Conservation (phyloP, 2,329 filamentous ascomycete genomes). For the Camillea tinctor region DNA sequence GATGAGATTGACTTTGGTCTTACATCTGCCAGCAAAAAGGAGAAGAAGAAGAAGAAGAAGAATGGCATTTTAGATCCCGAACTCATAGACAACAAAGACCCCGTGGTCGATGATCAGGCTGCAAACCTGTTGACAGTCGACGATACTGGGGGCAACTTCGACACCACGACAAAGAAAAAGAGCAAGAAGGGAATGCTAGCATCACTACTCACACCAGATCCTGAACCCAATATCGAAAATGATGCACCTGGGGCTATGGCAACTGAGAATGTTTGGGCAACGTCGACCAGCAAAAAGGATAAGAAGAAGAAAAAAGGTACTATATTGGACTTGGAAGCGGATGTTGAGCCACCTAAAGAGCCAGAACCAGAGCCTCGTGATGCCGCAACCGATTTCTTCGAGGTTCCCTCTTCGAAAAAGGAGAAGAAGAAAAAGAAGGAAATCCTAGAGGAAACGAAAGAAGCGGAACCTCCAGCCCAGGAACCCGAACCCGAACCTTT, state of each 20-base stretch:
- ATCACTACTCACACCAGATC: conserved; percentile 16
- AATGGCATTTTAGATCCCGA: conserved; percentile 37
- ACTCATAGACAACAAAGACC: conserved; percentile 32
- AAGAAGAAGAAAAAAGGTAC: conserved; percentile 41
- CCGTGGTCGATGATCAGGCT: conserved; percentile 23
- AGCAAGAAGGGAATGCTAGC: conserved; percentile 28
- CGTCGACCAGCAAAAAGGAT: conserved; percentile 31
- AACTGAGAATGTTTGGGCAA: conserved; percentile 22
- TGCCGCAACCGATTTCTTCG: conserved; percentile 9
- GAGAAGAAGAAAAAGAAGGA: conserved; percentile 25
- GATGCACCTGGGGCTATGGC: conserved; percentile 1
- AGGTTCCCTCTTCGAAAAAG: conserved; percentile 12
- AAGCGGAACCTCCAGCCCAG: conserved; percentile 16
- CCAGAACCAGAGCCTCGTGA: neutral
- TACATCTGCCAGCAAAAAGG: conserved; percentile 18
- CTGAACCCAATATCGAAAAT: conserved; percentile 25
- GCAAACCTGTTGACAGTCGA: conserved; percentile 24
- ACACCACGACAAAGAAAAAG: conserved; percentile 41
- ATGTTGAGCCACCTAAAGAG: conserved; percentile 3
- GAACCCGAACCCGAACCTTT: conserved; percentile 29
- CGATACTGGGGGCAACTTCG: conserved; percentile 35
- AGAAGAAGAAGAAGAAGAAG: conserved; percentile 45
- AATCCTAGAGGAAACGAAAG: conserved; percentile 21
- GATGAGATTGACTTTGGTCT: conserved; percentile 29
- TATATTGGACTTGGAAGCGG: conserved; percentile 13